Conservation (phyloP, 2,329 filamentous ascomycete species). For the Colletotrichum magnum region DNA sequence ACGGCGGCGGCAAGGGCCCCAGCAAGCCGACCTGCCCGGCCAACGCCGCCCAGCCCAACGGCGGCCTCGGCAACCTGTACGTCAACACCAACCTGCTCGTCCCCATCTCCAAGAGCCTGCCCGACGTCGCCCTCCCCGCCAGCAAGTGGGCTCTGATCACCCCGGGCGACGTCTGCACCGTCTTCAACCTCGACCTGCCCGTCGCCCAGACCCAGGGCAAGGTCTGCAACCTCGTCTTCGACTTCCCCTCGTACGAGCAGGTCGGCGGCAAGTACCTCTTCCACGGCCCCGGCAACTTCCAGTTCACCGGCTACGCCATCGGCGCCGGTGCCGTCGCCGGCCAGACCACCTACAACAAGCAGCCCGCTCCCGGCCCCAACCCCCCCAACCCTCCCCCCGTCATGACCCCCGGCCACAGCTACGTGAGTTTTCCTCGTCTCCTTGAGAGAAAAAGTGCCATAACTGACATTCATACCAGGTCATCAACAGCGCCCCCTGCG, state of each 20-base stretch:
- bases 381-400: slow-evolving; percentile 30
- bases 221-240: slow-evolving; percentile 37
- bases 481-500: slow-evolving; percentile 35
- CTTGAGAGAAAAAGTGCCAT: not conserved
- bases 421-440: slow-evolving; percentile 6
- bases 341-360: slow-evolving; percentile 34
- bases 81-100: slow-evolving; percentile 28
- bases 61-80: slow-evolving; percentile 27
- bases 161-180: slow-evolving; percentile 32
- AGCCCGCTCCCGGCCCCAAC: slow-evolving; percentile 33
- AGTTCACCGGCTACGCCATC: slow-evolving; percentile 34
- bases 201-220: slow-evolving; percentile 35
- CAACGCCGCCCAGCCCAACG: slow-evolving; percentile 34
- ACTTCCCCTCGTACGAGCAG: slow-evolving; percentile 19
- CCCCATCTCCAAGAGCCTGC: slow-evolving; percentile 28
- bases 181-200: slow-evolving; percentile 38
- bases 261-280: slow-evolving; percentile 23
- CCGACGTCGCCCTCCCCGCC: slow-evolving; percentile 22
- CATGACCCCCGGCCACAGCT: slow-evolving; percentile 36
- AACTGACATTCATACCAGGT: not conserved
- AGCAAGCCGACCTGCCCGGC: slow-evolving; percentile 21
- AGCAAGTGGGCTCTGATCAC: slow-evolving; percentile 21
- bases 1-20: not conserved
- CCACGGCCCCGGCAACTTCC: slow-evolving; percentile 31
- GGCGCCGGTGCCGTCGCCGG: slow-evolving; percentile 34